These are phyloP conservation scores for Capsicum pubescens DNA, from an alignment of 257 asterid genomes.

Conservation along the genomic window DNA sequence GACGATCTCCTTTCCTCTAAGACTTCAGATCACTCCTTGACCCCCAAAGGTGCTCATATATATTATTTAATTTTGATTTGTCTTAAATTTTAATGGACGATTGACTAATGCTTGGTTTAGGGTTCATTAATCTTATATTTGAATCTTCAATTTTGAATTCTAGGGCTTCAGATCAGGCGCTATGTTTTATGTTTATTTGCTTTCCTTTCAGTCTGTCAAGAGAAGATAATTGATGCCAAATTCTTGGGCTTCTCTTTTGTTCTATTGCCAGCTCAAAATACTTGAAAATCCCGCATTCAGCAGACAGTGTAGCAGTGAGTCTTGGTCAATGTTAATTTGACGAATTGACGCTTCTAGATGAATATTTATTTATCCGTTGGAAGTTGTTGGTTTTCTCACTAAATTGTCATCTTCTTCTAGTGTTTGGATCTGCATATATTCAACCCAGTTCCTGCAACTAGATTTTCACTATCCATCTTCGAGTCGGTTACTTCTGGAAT, in stretches of 20 bases:
- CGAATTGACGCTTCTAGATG: constrained; percentile 25
- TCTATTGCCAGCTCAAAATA: neutral
- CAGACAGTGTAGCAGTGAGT: neutral
- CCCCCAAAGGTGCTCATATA: constrained; percentile 55
- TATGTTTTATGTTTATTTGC: neutral
- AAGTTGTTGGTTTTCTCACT: constrained; percentile 11
- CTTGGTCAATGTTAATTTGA: neutral
- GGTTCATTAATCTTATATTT: constrained; percentile 26
- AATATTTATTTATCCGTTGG: neutral
- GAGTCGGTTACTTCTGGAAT: neutral
- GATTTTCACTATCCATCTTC: neutral
- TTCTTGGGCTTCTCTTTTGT: neutral
- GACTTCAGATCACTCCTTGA: constrained; percentile 76
- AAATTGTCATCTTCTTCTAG: neutral
- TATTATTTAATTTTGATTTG: constrained; percentile 31
- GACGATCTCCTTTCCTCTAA: constrained; percentile 71
- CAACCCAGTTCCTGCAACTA: neutral
- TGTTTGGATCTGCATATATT: neutral
- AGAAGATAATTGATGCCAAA: neutral
- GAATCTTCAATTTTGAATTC: constrained; percentile 30
- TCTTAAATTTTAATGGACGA: neutral
- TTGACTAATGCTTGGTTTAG: constrained; percentile 33
- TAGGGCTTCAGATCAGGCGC: constrained; percentile 51
- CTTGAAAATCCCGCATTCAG: neutral
- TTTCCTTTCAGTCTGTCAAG: neutral